Evolutionary conservation across 148 eudicot genomes (phyloP).

Genomic region (Rhododendron mucronatum): DNA sequence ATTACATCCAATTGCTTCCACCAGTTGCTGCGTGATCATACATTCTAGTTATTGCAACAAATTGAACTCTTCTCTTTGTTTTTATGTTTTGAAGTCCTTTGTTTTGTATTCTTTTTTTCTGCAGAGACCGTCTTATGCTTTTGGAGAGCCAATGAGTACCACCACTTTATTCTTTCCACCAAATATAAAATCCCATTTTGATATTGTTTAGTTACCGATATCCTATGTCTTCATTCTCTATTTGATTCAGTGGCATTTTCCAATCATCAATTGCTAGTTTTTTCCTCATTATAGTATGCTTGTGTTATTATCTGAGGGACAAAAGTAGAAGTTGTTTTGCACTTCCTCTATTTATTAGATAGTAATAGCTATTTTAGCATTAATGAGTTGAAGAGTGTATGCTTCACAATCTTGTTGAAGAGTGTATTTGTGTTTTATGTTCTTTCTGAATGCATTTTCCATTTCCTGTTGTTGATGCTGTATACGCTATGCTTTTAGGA

Average conservation of each 20-base stretch:
- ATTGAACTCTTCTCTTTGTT: neutral
- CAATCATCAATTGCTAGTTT: neutral
- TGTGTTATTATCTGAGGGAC: neutral
- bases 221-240: neutral
- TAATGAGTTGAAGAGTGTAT: neutral
- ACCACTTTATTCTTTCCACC: neutral
- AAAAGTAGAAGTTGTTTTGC: neutral
- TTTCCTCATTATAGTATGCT: neutral
- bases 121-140: neutral
- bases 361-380: neutral
- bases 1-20: neutral
- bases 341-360: neutral
- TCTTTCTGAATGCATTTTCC: neutral
- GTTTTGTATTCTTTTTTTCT: neutral
- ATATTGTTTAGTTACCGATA: neutral
- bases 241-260: neutral
- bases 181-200: neutral
- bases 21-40: neutral
- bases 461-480: neutral
- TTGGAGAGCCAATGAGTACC: neutral
- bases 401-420: neutral
- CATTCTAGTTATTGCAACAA: neutral
- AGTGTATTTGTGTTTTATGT: neutral
- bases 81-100: neutral
- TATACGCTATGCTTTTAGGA: constrained; percentile 40